phyloP scores from a whole-genome alignment of 176 grass and related monocot genomes.

The Phyllostachys edulis region DNA sequence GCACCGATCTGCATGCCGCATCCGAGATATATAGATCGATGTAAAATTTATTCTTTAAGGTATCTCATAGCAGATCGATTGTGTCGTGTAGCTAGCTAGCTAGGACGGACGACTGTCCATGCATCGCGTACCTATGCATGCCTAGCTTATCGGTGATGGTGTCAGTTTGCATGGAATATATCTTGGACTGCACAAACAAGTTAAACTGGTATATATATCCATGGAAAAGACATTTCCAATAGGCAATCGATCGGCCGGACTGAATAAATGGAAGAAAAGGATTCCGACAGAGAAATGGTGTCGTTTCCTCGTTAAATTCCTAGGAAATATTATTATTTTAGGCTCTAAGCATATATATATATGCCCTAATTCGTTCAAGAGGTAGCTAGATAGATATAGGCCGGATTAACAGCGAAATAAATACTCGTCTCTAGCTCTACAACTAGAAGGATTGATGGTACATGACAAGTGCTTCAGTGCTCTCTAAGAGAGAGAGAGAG shows the following conservation, averaged over 20 bases:
- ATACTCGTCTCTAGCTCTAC: too few relatives aligned
- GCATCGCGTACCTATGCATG: neutral
- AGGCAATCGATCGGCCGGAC: neutral
- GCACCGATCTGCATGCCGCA: too few relatives aligned
- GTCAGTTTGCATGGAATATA: neutral
- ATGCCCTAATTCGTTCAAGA: too few relatives aligned
- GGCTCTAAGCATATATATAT: too few relatives aligned
- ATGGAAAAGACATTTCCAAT: neutral
- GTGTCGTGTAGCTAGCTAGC: neutral
- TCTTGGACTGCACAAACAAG: neutral
- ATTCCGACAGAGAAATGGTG: too few relatives aligned
- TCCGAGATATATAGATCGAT: neutral
- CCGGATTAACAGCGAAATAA: too few relatives aligned
- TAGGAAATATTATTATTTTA: too few relatives aligned
- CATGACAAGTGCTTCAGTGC: too few relatives aligned
- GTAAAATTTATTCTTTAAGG: neutral
- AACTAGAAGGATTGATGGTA: too few relatives aligned
- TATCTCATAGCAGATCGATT: neutral
- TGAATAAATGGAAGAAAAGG: neutral
- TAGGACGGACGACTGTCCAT: neutral
- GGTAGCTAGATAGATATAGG: too few relatives aligned
- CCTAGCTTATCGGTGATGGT: neutral
- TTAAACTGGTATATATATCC: neutral
- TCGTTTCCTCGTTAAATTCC: too few relatives aligned
- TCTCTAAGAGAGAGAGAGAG: too few relatives aligned